A percentile compares a stretch with the other conserved stretches of the same genome.
phyloP scores from a whole-genome alignment of 1,139 yeast species.

The Pichiaceae sp. region DNA sequence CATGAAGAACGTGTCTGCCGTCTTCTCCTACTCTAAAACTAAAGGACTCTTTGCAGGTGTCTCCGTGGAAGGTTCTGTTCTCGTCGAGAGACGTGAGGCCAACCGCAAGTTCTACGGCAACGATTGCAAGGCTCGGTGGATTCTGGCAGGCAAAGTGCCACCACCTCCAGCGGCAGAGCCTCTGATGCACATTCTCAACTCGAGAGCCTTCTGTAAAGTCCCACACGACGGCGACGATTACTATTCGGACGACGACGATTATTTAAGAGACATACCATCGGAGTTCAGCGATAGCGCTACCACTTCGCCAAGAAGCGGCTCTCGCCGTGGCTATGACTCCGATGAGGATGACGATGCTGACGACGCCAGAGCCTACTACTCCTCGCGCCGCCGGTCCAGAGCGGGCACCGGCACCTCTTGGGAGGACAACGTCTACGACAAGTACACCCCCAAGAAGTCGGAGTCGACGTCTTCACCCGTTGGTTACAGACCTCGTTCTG shows the following conservation, averaged over 20 bases:
- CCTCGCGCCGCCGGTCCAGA: slow-evolving; percentile 5
- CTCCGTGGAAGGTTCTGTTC: slow-evolving; percentile 91
- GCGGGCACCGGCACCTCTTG: slow-evolving; percentile 34
- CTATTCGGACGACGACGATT: slow-evolving; percentile 54
- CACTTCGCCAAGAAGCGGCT: slow-evolving; percentile 7
- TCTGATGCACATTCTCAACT: slow-evolving; percentile 75
- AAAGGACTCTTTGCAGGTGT: slow-evolving; percentile 97
- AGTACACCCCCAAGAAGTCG: slow-evolving; percentile 17
- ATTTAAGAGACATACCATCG: slow-evolving; percentile 67
- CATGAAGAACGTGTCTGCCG: slow-evolving; percentile 78
- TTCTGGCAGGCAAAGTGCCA: slow-evolving; percentile 78
- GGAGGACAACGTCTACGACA: slow-evolving; percentile 83
- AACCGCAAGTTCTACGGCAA: slow-evolving; percentile 90
- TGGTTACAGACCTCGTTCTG: slow-evolving; percentile 33
- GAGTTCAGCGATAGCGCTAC: slow-evolving; percentile 42
- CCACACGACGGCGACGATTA: slow-evolving; percentile 34
- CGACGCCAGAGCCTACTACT: slow-evolving; percentile 12
- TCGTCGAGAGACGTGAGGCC: slow-evolving; percentile 93
- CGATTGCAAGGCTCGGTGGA: slow-evolving; percentile 75
- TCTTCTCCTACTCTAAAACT: slow-evolving; percentile 89
- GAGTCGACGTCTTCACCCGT: slow-evolving; percentile 6
- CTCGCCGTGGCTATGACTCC: not conserved
- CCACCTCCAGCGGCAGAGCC: slow-evolving; percentile 93
- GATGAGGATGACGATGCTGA: not conserved
- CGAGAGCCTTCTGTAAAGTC: slow-evolving; percentile 70